Conservation (phyloP, 192 early-diverging fungal species). For the Dispira simplex region DNA sequence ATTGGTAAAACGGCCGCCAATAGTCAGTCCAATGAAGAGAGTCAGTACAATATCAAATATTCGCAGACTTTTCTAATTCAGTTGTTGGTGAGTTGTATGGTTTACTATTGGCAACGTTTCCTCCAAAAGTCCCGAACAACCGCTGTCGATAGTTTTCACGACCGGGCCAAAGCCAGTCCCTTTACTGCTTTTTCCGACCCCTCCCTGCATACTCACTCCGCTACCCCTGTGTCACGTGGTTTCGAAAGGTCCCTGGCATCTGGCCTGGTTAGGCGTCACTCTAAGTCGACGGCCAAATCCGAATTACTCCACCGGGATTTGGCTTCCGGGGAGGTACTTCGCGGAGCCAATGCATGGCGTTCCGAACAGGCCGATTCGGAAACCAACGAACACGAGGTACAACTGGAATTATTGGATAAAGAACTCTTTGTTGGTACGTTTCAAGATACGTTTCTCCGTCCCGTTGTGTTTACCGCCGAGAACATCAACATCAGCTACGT, state of each 20-base stretch:
- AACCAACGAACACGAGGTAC: no score
- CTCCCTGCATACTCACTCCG: no score
- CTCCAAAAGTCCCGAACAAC: not conserved
- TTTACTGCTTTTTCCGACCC: no score
- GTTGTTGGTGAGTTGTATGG: slow-evolving; percentile 72
- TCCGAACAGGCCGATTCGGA: no score
- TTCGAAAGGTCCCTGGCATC: no score
- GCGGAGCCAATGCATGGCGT: no score
- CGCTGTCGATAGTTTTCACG: no score
- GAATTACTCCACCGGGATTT: no score
- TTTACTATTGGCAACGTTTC: slow-evolving; percentile 69
- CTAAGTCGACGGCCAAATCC: no score
- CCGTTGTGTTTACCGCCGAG: slow-evolving; percentile 17
- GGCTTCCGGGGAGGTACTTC: no score
- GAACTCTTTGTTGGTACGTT: slow-evolving; percentile 16
- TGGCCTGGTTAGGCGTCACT: slow-evolving; percentile 18
- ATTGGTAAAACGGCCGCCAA: slow-evolving; percentile 41
- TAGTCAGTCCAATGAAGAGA: slow-evolving; percentile 18
- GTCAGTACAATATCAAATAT: slow-evolving; percentile 45
- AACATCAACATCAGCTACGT: slow-evolving; percentile 5
- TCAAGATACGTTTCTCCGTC: slow-evolving; percentile 23
- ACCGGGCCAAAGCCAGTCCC: no score
- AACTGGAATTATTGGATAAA: not conserved
- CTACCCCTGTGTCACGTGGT: no score
- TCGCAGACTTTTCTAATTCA: slow-evolving; percentile 75